Evolutionary conservation across 345 rosid genomes (phyloP).

Genomic region (Brassica nigra): DNA sequence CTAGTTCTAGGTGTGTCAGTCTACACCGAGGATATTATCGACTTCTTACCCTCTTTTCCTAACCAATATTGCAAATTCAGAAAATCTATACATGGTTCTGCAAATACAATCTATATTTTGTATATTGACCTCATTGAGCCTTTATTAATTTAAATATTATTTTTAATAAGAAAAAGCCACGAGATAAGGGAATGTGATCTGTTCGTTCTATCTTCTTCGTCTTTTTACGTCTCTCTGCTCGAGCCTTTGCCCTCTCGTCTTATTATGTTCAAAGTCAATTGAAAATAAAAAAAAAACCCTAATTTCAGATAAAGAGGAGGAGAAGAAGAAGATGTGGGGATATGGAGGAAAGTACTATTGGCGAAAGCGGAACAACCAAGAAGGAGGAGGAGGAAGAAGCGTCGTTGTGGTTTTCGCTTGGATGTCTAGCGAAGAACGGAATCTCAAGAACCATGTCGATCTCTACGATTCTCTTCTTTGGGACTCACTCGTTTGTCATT

Average conservation of each 20-base stretch:
- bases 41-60: no score
- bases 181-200: constrained; percentile 29
- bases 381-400: constrained; percentile 40
- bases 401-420: constrained; percentile 82
- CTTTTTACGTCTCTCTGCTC: constrained; percentile 36
- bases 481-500: constrained; percentile 83
- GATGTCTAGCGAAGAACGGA: constrained; percentile 82
- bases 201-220: constrained; percentile 31
- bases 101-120: no score
- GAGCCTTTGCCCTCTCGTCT: constrained; percentile 22
- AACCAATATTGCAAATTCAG: no score
- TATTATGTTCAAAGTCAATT: neutral
- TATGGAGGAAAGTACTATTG: constrained; percentile 79
- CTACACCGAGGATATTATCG: no score
- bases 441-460: constrained; percentile 61
- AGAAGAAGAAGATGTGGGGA: constrained; percentile 60
- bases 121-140: no score
- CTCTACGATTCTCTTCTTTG: constrained; percentile 73
- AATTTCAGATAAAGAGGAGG: neutral
- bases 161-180: neutral
- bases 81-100: no score
- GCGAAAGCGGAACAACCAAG: constrained; percentile 48
- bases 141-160: neutral
- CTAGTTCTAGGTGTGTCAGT: no score
- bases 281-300: constrained; percentile 10